Percentiles rank a stretch among this genome's conserved stretches.
Conservation (phyloP, 192 early-diverging fungal species). For the Allomyces javanicus region DNA sequence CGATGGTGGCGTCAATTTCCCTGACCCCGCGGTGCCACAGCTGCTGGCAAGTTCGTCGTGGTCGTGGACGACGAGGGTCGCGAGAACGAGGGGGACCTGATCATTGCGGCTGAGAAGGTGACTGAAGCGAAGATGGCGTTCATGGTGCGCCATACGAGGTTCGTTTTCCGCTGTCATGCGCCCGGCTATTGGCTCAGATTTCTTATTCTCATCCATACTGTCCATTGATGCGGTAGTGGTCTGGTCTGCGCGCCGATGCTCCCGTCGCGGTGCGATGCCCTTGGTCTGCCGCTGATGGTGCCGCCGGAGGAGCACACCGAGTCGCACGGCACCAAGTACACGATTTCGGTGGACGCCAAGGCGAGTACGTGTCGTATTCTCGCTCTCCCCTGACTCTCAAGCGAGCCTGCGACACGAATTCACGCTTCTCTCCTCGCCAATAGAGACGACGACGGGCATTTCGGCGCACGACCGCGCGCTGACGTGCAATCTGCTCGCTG, state of each 20-base stretch:
- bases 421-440: neutral
- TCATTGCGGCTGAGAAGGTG: constrained; percentile 86
- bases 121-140: constrained; percentile 88
- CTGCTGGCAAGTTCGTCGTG: constrained; percentile 64
- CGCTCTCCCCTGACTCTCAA: neutral
- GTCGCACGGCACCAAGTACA: constrained; percentile 81
- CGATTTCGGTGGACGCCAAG: constrained; percentile 70
- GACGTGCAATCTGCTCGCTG: constrained; percentile 58
- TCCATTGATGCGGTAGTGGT: constrained; percentile 30
- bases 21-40: constrained; percentile 11
- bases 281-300: constrained; percentile 89
- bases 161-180: neutral
- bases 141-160: constrained; percentile 84
- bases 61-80: constrained; percentile 96
- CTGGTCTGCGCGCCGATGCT: constrained; percentile 75
- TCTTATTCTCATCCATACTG: neutral
- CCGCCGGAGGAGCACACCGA: constrained; percentile 56
- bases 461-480: constrained; percentile 73
- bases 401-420: no score
- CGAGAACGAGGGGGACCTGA: constrained; percentile 97
- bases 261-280: constrained; percentile 56
- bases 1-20: no score
- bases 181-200: no score
- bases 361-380: constrained; percentile 6
- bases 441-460: constrained; percentile 84